phyloP scores from a whole-genome alignment of 2,329 filamentous ascomycete genomes.

The Ophiognomonia clavigignenti-juglandacearum region DNA sequence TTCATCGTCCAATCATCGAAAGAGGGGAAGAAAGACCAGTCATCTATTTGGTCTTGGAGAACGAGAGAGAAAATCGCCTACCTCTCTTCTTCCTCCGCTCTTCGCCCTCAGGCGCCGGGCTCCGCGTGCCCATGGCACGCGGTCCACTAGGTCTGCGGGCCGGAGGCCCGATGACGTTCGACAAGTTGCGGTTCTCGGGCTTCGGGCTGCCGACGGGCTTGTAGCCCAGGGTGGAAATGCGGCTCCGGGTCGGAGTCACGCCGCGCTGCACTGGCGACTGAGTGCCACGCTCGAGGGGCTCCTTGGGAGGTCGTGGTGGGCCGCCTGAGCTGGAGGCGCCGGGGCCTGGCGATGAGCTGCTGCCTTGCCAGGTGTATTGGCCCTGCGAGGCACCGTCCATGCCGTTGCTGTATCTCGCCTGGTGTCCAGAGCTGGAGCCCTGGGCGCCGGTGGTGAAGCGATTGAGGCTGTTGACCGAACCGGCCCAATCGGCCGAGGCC shows the following conservation, averaged over 20 bases:
- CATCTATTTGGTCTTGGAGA: neutral
- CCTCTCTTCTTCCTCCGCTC: conserved; percentile 53
- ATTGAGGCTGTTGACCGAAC: conserved; percentile 54
- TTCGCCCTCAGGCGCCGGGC: conserved; percentile 34
- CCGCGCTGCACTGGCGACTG: conserved; percentile 25
- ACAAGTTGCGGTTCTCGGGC: conserved; percentile 54
- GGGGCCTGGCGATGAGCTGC: conserved; percentile 35
- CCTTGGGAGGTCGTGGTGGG: conserved; percentile 59
- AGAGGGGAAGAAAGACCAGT: too few relatives aligned
- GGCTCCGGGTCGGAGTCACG: conserved; percentile 42
- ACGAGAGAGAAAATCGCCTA: conserved; percentile 28
- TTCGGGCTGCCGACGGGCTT: conserved; percentile 43
- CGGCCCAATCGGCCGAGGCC: conserved; percentile 53
- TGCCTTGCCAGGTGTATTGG: conserved; percentile 16
- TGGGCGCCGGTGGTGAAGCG: conserved; percentile 32
- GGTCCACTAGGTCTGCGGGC: conserved; percentile 52
- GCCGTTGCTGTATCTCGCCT: conserved; percentile 43
- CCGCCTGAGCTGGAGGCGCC: conserved; percentile 23
- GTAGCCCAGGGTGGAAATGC: conserved; percentile 34
- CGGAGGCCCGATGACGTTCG: conserved; percentile 46
- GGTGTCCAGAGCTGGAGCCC: conserved; percentile 23
- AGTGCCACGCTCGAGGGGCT: conserved; percentile 42
- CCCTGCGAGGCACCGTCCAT: conserved; percentile 26
- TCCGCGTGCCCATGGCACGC: conserved; percentile 57
- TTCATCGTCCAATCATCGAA: neutral